These are phyloP conservation scores for Cronartium quercuum DNA, from an alignment of 1,284 basidiomycete genomes.

Conservation along the genomic window DNA sequence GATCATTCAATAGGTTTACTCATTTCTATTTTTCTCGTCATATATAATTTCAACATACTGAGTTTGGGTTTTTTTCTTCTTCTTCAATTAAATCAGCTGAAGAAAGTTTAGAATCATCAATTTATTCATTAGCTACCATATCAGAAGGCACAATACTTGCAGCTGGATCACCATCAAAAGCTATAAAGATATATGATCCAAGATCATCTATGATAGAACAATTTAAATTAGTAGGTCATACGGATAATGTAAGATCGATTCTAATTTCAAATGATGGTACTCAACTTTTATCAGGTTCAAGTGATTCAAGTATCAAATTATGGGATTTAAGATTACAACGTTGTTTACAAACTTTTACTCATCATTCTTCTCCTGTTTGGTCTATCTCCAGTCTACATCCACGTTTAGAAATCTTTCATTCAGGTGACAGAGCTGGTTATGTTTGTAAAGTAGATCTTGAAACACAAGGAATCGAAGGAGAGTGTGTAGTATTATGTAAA, in stretches of 20 bases:
- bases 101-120: constrained; percentile 45
- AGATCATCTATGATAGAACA: constrained; percentile 58
- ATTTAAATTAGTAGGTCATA: constrained; percentile 83
- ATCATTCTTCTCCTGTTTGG: constrained; percentile 95
- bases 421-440: constrained; percentile 82
- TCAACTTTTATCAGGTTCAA: constrained; percentile 80
- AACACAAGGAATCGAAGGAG: constrained; percentile 69
- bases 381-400: constrained; percentile 80
- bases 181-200: constrained; percentile 88
- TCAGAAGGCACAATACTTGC: constrained; percentile 73
- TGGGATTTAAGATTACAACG: constrained; percentile 87
- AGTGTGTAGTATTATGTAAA: constrained; percentile 76
- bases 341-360: constrained; percentile 90
- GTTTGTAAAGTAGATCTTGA: constrained; percentile 87
- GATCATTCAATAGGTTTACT: constrained; percentile 47
- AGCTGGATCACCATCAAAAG: constrained; percentile 81
- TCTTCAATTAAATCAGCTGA: constrained; percentile 47
- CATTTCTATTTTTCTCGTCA: constrained; percentile 34
- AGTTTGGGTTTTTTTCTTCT: constrained; percentile 57
- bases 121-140: constrained; percentile 53
- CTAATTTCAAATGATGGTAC: constrained; percentile 78
- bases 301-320: constrained; percentile 67
- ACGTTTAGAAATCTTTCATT: constrained; percentile 85
- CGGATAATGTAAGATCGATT: constrained; percentile 88
- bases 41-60: constrained; percentile 14